Evolutionary conservation across 306 rosid genomes (phyloP), one percentile per base, ranked within the genome.

Genomic region (Fragaria ananassa): DNA sequence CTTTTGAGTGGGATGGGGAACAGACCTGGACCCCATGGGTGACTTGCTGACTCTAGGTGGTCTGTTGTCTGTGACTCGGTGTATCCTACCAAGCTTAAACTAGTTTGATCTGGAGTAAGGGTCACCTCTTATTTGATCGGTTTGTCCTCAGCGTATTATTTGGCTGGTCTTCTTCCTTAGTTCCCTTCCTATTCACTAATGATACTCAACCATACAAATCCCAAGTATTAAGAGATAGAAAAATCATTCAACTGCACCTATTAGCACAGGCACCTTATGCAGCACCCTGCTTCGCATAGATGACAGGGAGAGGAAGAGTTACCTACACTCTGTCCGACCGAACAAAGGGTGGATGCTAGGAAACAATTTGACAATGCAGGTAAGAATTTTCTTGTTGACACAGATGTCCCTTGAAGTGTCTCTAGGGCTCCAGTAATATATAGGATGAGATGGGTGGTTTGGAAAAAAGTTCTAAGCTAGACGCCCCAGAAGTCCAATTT

Each of bases 241-340:
- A 29, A 74, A 39, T 21, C 18, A 57, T 17, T 27, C 57, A 42
- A 51, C 64, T 25, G 50, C 37, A 42, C 58, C 54, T 0, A 68
- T 47, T 49, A 75, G 44, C 66, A 37, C 45, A 25, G 57, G 76
- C 34, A 68, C 61, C 35, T 74, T 75, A 53, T 18, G 62, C 27
- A 49, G 60, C 68, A 35, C 37, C 57, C 29, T 9, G 68, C 44
- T 61, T 61, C 34, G 37, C 47, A 39, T 2, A 27, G n/a, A 14
- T 17, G 37, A 47, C 31, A 37, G 17, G 1, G 39, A 76, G 61
- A 14, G 19, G 21, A 50, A 23, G 64, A 25, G 3, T 58, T 21
- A 25, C 15, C 15, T 58, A 5, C 37, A 25, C 47, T 42, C 47
- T 25, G 47, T 23, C 54, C 44, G 7, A 58, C 42, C 19, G 56